phyloP scores from a whole-genome alignment of 2,329 filamentous ascomycete species.

The Cladosporium cucumerinum region DNA sequence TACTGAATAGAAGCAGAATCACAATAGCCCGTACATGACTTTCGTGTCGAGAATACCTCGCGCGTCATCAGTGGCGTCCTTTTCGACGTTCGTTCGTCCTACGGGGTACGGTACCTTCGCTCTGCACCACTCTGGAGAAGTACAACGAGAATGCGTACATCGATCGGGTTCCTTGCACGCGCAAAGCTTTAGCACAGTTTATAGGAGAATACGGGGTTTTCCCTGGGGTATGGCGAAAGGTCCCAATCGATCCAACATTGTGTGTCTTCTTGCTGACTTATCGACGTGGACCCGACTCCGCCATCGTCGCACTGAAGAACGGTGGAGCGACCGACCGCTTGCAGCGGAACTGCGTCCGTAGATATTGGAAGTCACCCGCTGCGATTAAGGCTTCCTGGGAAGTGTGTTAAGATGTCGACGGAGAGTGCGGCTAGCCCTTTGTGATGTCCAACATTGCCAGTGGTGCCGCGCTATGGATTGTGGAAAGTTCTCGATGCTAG shows the following conservation, averaged over 20 bases:
- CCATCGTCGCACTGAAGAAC: background rate
- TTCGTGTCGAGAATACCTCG: background rate
- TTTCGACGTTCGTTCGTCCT: background rate
- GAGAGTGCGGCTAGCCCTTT: background rate
- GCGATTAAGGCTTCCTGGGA: background rate
- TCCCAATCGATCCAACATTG: background rate
- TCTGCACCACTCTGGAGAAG: background rate
- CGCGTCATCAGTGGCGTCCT: background rate
- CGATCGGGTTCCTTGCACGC: background rate
- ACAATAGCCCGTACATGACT: background rate
- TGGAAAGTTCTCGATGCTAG: background rate
- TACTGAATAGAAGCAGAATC: background rate
- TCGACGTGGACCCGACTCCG: background rate
- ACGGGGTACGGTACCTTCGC: background rate
- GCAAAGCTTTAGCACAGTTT: too few relatives aligned
- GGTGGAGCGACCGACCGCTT: background rate
- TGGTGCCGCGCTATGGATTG: background rate
- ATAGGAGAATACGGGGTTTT: background rate
- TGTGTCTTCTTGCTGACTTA: background rate
- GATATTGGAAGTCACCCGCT: background rate
- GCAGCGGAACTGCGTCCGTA: background rate
- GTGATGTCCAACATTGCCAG: background rate
- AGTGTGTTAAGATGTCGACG: background rate
- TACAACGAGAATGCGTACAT: background rate
- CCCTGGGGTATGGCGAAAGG: background rate